Percentiles rank a stretch among this genome's conserved stretches.
These are phyloP conservation scores for Magnusiomyces tetraspermus DNA, from an alignment of 1,139 yeast genomes.

Conservation along the genomic window DNA sequence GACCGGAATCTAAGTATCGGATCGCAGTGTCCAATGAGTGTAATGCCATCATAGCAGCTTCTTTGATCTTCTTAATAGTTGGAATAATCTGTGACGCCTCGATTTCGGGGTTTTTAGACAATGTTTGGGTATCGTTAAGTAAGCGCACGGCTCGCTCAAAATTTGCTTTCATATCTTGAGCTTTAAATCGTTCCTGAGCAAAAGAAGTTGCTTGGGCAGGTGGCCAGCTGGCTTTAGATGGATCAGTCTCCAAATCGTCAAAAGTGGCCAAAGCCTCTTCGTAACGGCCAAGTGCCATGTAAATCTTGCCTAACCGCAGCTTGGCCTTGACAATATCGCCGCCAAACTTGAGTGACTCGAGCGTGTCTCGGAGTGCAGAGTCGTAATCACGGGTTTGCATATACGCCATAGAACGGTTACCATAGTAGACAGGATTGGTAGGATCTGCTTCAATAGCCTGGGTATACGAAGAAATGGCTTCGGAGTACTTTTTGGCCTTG, in stretches of 20 bases:
- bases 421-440: slow-evolving; percentile 40
- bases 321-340: slow-evolving; percentile 31
- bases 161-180: slow-evolving; percentile 32
- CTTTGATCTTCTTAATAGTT: slow-evolving; percentile 11
- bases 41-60: slow-evolving; percentile 25
- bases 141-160: slow-evolving; percentile 28
- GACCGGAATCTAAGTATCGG: slow-evolving; percentile 30
- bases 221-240: slow-evolving; percentile 3
- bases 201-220: slow-evolving; percentile 20
- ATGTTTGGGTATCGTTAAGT: slow-evolving; percentile 17
- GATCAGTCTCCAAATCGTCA: slow-evolving; percentile 10
- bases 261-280: slow-evolving; percentile 30
- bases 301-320: slow-evolving; percentile 32
- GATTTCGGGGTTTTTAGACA: slow-evolving; percentile 7
- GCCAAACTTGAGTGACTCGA: slow-evolving; percentile 28
- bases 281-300: slow-evolving; percentile 30
- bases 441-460: slow-evolving; percentile 34
- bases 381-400: slow-evolving; percentile 49
- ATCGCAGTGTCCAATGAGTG: slow-evolving; percentile 35
- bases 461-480: slow-evolving; percentile 32
- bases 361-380: slow-evolving; percentile 47
- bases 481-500: slow-evolving; percentile 31
- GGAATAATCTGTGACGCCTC: background rate
- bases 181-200: slow-evolving; percentile 26
- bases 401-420: slow-evolving; percentile 78